Evolutionary conservation across 768 basidiomycete genomes (phyloP).

Genomic region (Lentinula aciculospora): DNA sequence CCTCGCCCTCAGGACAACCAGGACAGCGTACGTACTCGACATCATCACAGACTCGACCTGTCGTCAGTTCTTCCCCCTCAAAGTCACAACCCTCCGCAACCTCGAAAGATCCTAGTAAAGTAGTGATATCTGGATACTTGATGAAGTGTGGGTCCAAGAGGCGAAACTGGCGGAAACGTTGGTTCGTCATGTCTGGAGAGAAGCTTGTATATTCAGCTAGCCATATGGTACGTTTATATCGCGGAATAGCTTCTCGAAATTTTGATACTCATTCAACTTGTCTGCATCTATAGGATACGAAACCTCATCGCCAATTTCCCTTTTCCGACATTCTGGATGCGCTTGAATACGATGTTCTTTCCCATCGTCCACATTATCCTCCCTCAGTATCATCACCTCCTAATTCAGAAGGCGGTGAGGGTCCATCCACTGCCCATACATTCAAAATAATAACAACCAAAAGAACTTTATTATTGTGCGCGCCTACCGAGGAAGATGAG

Average conservation of each 20-base stretch:
- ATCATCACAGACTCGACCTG: conserved; percentile 39
- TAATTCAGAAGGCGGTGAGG: conserved; percentile 32
- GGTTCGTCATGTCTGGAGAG: conserved; percentile 92
- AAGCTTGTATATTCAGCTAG: conserved; percentile 84
- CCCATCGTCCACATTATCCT: conserved; percentile 38
- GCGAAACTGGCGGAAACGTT: conserved; percentile 93
- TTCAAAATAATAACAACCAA: conserved; percentile 98
- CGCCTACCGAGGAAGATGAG: conserved; percentile 96
- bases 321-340: conserved; percentile 87
- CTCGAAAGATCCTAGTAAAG: conserved; percentile 62
- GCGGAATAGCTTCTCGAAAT: neutral
- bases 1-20: conserved; percentile 38
- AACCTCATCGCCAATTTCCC: conserved; percentile 81
- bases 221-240: conserved; percentile 78
- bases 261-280: conserved; percentile 9
- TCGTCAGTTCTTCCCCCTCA: conserved; percentile 37
- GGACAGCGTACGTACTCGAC: conserved; percentile 34
- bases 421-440: conserved; percentile 48
- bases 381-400: conserved; percentile 30
- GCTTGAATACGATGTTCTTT: conserved; percentile 73
- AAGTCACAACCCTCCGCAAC: conserved; percentile 24
- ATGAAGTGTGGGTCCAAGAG: conserved; percentile 96
- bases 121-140: conserved; percentile 84
- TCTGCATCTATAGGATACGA: conserved; percentile 68
- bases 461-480: conserved; percentile 82